A percentile compares a stretch with the other conserved stretches of the same genome.
Evolutionary conservation across 2,329 filamentous ascomycete species (phyloP).

Genomic region (Arachnomyces sp.): DNA sequence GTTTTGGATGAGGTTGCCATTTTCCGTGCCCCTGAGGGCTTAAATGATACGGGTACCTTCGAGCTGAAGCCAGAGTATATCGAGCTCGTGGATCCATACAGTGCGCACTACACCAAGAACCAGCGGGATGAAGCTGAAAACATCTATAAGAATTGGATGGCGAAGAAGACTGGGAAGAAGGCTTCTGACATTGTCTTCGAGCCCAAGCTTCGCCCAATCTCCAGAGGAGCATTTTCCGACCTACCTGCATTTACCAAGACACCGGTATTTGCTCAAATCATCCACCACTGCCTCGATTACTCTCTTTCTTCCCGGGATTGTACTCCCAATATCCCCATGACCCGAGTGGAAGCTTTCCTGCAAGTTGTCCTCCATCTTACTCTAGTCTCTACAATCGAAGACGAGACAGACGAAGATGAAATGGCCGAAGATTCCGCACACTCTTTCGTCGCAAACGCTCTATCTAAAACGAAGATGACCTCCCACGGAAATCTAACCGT

Average conservation of each 20-base stretch:
- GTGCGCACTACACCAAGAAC: constrained; percentile 92
- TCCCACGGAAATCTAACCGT: constrained; percentile 39
- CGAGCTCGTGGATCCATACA: constrained; percentile 87
- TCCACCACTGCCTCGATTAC: constrained; percentile 82
- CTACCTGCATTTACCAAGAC: constrained; percentile 75
- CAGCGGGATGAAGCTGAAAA: constrained; percentile 91
- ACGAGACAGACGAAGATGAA: constrained; percentile 53
- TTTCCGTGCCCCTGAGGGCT: constrained; percentile 81
- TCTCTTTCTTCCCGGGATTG: constrained; percentile 59
- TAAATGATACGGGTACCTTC: constrained; percentile 89
- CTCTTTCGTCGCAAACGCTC: constrained; percentile 66
- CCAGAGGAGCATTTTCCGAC: constrained; percentile 65
- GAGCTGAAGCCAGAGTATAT: constrained; percentile 81
- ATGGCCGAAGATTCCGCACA: constrained; percentile 38
- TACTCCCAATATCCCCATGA: constrained; percentile 67
- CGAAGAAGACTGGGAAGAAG: constrained; percentile 75
- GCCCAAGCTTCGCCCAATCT: constrained; percentile 68
- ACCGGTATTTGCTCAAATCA: constrained; percentile 77
- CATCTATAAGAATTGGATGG: constrained; percentile 78
- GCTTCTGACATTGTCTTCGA: constrained; percentile 83
- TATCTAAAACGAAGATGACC: constrained; percentile 51
- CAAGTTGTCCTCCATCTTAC: constrained; percentile 85
- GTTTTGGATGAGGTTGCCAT: constrained; percentile 80
- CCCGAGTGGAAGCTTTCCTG: constrained; percentile 80
- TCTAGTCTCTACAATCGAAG: constrained; percentile 78